Percentiles rank a stretch among this genome's conserved stretches.
Evolutionary conservation across 306 rosid genomes (phyloP).

Genomic region (Cucurbita moschata): DNA sequence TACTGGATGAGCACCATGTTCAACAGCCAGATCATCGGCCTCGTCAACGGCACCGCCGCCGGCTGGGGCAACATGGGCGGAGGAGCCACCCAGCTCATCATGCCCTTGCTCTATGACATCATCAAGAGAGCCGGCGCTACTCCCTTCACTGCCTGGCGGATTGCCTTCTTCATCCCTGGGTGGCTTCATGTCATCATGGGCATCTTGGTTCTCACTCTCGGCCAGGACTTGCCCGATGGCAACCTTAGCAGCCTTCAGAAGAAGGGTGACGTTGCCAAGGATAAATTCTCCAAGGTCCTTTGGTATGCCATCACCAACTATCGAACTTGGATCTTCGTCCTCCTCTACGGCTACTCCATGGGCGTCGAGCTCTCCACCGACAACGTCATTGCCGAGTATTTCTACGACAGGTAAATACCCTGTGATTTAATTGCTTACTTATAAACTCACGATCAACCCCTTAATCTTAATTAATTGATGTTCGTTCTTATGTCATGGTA

Average conservation of each 20-base stretch:
- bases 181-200: slow-evolving; percentile 58
- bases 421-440: too few relatives aligned
- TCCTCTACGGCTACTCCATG: slow-evolving; percentile 84
- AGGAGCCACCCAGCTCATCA: slow-evolving; percentile 79
- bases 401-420: slow-evolving; percentile 48
- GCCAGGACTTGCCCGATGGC: slow-evolving; percentile 86
- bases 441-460: too few relatives aligned
- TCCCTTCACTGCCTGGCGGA: slow-evolving; percentile 72
- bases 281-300: slow-evolving; percentile 60
- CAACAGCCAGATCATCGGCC: slow-evolving; percentile 64
- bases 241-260: slow-evolving; percentile 58
- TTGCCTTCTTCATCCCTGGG: slow-evolving; percentile 76
- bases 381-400: slow-evolving; percentile 74
- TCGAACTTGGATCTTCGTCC: slow-evolving; percentile 76
- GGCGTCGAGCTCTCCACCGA: slow-evolving; percentile 84
- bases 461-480: too few relatives aligned
- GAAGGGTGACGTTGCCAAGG: slow-evolving; percentile 58
- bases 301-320: slow-evolving; percentile 82
- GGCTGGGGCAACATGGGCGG: slow-evolving; percentile 99
- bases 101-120: slow-evolving; percentile 61
- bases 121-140: slow-evolving; percentile 37
- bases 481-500: too few relatives aligned
- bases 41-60: slow-evolving; percentile 74
- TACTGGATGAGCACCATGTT: slow-evolving; percentile 98
- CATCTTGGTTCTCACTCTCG: slow-evolving; percentile 51